Evolutionary conservation across 371 early-diverging fungal genomes (phyloP).

Genomic region (Rhizopus stolonifer): DNA sequence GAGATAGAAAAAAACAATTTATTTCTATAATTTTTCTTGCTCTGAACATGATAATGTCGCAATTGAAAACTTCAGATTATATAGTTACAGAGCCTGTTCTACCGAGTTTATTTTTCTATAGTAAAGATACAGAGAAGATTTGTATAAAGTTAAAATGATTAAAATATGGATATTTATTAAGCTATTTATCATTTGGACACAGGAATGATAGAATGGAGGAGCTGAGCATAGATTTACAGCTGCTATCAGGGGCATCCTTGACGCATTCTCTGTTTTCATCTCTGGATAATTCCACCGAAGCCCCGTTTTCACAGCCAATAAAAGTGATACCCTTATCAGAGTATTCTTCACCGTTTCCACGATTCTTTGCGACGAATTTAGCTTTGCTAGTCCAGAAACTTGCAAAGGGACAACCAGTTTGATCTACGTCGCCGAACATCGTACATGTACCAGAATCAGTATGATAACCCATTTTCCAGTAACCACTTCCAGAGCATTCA

Average conservation of each 20-base stretch:
- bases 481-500: constrained; percentile 1
- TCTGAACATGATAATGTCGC: no score
- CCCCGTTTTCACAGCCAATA: neutral
- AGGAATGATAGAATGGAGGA: neutral
- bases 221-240: neutral
- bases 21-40: no score
- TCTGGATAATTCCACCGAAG: constrained; percentile 1
- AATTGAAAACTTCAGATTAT: no score
- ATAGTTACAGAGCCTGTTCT: no score
- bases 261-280: constrained; percentile 3
- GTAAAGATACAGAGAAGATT: no score
- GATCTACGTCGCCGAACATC: neutral
- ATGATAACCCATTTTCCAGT: neutral
- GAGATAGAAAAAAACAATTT: no score
- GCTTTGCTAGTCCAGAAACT: neutral
- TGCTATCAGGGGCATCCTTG: neutral
- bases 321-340: constrained; percentile 1
- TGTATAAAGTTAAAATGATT: no score
- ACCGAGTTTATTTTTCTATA: no score
- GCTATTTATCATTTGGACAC: neutral
- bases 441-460: neutral
- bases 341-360: neutral
- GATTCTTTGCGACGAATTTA: neutral
- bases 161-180: no score
- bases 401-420: constrained; percentile 2